Evolutionary conservation across 2,329 filamentous ascomycete genomes (phyloP), one percentile per base, ranked within the genome.

Genomic region (Cercospora canescens): DNA sequence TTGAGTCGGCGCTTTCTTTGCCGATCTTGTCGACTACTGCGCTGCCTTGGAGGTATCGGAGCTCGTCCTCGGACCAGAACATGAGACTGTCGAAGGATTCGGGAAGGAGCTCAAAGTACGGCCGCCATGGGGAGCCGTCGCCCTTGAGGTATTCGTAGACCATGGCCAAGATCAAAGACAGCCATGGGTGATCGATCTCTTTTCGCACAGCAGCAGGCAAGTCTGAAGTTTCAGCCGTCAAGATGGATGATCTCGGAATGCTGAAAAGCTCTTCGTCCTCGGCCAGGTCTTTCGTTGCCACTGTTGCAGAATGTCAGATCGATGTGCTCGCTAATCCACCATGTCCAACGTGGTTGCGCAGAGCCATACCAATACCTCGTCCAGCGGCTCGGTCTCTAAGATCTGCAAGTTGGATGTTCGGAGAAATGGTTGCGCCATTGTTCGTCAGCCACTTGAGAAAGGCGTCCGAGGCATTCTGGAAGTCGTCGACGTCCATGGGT

Each of bases 221-320:
- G 56, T 85, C 83, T 1, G 92, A 95, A 45, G 91, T 96, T 75
- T 90, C 85, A 24, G 87, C 82, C 71, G 87, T 91, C 75, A 97
- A 87, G 69, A 96, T 89, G 58, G 86, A 82, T 55, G 82, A 80
- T 67, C 91, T 88, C 2, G 93, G 92, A 67, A 96, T 91, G 55
- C 87, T 89, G 81, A 96, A 96, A 50, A 96, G 85, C 56, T 90
- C 86, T 64, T 92, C 91, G 67, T 93, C 91, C 71, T 91, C 85
- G 18, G 83, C 80, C 62, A 97, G 92, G 68, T 92, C 87, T 65
- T 84, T 77, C 24, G 81, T 85, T 28, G 93, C 91, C 72, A 96
- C 91, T 94, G 56, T 6, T 21, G 52, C 2, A 32, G 2, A 28
- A n/a, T 6, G 39, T 69, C 64, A 69, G 68, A 45, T 34, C 21